Conservation (phyloP, 805 yeast genomes). For the Yamadazyma scolyti region DNA sequence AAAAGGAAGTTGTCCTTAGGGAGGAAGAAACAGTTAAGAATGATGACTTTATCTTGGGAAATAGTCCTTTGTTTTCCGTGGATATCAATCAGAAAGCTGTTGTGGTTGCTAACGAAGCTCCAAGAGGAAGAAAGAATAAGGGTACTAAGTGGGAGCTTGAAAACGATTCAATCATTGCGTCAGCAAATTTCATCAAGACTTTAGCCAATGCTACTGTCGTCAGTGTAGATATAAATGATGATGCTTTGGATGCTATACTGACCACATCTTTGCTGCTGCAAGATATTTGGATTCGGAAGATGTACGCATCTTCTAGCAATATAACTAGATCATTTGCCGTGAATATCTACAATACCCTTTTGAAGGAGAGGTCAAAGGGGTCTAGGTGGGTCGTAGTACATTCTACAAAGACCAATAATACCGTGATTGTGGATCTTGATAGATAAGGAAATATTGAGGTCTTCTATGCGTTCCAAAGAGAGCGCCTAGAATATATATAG, state of each 20-base stretch:
- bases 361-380: constrained; percentile 70
- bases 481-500: background rate
- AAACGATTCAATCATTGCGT: constrained; percentile 64
- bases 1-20: constrained; percentile 3
- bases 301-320: constrained; percentile 71
- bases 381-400: constrained; percentile 72
- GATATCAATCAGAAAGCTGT: constrained; percentile 52
- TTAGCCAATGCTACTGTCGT: constrained; percentile 69
- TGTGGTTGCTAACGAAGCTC: constrained; percentile 76
- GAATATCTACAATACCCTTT: constrained; percentile 66
- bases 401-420: constrained; percentile 73
- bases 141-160: constrained; percentile 76
- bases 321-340: constrained; percentile 79
- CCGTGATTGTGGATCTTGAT: constrained; percentile 53
- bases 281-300: constrained; percentile 81
- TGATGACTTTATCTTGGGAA: constrained; percentile 16
- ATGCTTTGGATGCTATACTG: constrained; percentile 78
- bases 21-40: constrained; percentile 5
- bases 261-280: constrained; percentile 70
- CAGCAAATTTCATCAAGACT: constrained; percentile 49
- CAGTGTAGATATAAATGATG: constrained; percentile 78
- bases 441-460: too few relatives aligned
- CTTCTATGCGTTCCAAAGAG: too few relatives aligned
- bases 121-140: constrained; percentile 71
- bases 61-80: constrained; percentile 26